Evolutionary conservation across 352 stramenopile species (phyloP).

Genomic region (Paralagenidium karlingii): DNA sequence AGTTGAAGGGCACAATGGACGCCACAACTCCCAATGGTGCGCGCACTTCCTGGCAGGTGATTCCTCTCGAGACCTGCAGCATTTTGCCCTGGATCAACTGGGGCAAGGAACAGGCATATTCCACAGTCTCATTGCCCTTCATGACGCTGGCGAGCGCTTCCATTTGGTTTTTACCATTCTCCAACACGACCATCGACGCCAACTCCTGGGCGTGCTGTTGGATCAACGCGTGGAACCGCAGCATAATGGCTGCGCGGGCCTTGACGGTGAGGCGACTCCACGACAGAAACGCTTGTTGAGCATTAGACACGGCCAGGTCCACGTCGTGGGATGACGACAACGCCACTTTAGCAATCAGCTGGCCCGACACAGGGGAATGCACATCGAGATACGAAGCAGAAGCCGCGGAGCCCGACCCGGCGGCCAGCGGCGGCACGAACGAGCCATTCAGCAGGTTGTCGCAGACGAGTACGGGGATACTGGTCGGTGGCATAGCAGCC

Average conservation of each 20-base stretch:
- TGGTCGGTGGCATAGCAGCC: no score
- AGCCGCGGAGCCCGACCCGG: no score
- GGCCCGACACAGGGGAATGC: slow-evolving; percentile 42
- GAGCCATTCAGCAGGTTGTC: slow-evolving; percentile 60
- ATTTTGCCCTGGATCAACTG: slow-evolving; percentile 85
- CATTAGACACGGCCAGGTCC: slow-evolving; percentile 59
- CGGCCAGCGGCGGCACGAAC: slow-evolving; percentile 25
- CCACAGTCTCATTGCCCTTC: slow-evolving; percentile 97
- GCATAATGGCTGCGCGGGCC: slow-evolving; percentile 89
- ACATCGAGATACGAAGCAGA: slow-evolving; percentile 37
- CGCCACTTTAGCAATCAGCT: slow-evolving; percentile 67
- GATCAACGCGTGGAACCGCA: slow-evolving; percentile 93
- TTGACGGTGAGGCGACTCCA: slow-evolving; percentile 93
- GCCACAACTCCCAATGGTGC: slow-evolving; percentile 89
- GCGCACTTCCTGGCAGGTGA: slow-evolving; percentile 89
- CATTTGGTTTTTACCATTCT: slow-evolving; percentile 97
- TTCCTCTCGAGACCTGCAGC: slow-evolving; percentile 76
- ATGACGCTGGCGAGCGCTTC: slow-evolving; percentile 94
- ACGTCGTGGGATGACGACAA: slow-evolving; percentile 82
- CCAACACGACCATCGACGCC: slow-evolving; percentile 87
- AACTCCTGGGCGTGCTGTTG: slow-evolving; percentile 84
- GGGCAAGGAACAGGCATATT: slow-evolving; percentile 92
- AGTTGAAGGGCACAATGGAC: slow-evolving; percentile 95
- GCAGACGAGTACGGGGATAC: no score
- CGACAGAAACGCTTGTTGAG: slow-evolving; percentile 68